These are phyloP conservation scores for Pyrenophora teres DNA, from an alignment of 2,329 filamentous ascomycete genomes.

Conservation along the genomic window DNA sequence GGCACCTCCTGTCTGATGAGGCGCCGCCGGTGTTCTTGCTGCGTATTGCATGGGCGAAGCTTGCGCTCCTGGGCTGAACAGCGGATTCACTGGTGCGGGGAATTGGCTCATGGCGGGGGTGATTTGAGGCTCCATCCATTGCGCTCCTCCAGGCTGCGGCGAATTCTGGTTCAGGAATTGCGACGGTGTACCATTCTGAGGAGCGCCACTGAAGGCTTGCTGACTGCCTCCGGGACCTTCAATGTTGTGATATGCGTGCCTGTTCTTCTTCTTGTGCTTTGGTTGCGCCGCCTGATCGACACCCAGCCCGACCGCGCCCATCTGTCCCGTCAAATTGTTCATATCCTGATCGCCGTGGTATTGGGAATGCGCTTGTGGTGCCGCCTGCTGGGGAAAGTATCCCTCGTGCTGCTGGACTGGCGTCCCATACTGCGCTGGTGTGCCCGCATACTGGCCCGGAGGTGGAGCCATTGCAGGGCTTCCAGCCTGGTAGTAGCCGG, in stretches of 20 bases:
- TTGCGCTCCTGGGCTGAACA: slow-evolving; percentile 53
- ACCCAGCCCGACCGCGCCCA: slow-evolving; percentile 36
- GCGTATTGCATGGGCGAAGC: slow-evolving; percentile 46
- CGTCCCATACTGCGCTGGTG: slow-evolving; percentile 33
- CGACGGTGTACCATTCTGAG: slow-evolving; percentile 60
- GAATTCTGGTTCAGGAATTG: slow-evolving; percentile 61
- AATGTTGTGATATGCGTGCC: slow-evolving; percentile 88
- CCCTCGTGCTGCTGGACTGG: slow-evolving; percentile 44
- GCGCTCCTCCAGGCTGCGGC: slow-evolving; percentile 39
- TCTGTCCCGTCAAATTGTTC: slow-evolving; percentile 34
- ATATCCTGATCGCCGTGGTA: slow-evolving; percentile 43
- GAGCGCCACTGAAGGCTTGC: slow-evolving; percentile 71
- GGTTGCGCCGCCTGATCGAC: slow-evolving; percentile 51
- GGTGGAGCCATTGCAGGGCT: slow-evolving; percentile 34
- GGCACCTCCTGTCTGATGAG: slow-evolving; percentile 36
- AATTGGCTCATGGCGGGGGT: slow-evolving; percentile 63
- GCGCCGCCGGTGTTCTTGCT: slow-evolving; percentile 33
- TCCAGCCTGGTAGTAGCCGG: slow-evolving; percentile 52
- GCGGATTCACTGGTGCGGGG: slow-evolving; percentile 59
- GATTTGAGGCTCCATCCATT: slow-evolving; percentile 50
- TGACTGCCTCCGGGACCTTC: slow-evolving; percentile 70
- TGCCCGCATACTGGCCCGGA: slow-evolving; percentile 39
- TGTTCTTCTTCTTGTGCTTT: slow-evolving; percentile 84
- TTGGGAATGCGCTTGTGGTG: slow-evolving; percentile 22
- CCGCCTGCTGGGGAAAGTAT: slow-evolving; percentile 50